These are phyloP conservation scores for Hirsutella thompsonii DNA, from an alignment of 2,329 filamentous ascomycete species.

Conservation along the genomic window DNA sequence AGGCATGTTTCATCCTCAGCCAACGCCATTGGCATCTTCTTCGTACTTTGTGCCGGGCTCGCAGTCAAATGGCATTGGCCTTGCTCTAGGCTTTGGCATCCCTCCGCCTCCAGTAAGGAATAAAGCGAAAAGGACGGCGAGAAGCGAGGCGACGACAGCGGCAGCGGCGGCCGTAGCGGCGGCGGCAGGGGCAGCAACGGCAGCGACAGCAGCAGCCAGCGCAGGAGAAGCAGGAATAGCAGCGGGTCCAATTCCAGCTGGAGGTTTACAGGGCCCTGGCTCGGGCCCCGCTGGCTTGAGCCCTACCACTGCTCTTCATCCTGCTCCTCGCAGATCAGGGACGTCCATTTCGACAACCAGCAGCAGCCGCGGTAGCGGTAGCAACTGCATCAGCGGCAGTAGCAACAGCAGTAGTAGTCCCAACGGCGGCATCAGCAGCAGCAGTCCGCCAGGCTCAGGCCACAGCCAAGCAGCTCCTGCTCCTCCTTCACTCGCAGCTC, in stretches of 20 bases:
- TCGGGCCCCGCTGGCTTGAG: background rate
- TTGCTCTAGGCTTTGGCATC: slow-evolving; percentile 9
- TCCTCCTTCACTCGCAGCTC: no score
- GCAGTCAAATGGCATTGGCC: slow-evolving; percentile 24
- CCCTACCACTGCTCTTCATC: background rate
- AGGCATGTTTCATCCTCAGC: slow-evolving; percentile 43
- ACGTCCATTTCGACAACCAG: background rate
- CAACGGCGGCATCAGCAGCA: no score
- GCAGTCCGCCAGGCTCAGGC: no score
- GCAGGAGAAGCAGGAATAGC: no score
- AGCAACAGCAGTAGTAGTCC: background rate
- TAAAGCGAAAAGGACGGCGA: background rate
- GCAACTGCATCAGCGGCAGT: background rate
- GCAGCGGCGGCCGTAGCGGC: background rate
- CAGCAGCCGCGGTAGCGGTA: background rate
- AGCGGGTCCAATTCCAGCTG: no score
- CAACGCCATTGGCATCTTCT: slow-evolving; percentile 32
- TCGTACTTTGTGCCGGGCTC: slow-evolving; percentile 20
- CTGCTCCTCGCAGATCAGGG: background rate
- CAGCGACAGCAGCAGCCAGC: background rate
- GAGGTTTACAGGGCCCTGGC: no score
- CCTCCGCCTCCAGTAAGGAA: slow-evolving; percentile 4
- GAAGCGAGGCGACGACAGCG: background rate
- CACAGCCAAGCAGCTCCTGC: no score
- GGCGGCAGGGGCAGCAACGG: background rate